Evolutionary conservation across 805 yeast genomes (phyloP), one percentile per base, ranked within the genome.

Genomic region (Metschnikowia continentalis): DNA sequence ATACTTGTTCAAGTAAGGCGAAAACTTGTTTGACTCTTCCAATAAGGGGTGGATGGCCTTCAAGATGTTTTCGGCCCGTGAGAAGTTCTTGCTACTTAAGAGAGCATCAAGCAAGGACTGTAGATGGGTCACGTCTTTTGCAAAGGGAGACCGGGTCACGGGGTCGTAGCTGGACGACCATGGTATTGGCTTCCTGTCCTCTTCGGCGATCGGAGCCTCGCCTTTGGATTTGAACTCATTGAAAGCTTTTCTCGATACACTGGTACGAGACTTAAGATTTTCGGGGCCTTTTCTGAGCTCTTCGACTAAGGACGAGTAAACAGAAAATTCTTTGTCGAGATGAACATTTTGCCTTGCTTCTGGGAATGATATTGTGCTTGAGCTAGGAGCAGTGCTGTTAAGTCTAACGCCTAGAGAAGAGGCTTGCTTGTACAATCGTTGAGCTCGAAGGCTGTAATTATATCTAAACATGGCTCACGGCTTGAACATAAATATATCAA

Each of bases 21-120:
- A 74, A 55, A 87, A 80, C 26, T 79, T 79, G 3, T 76, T 69
- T 30, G 65, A 50, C 47, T 55, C 66, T 52, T 58, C 71, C 65
- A 54, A 65, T 19, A 82, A 65, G 19, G 80, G 80, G 46, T 82
- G 76, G 43, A 89, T 72, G 2, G 90, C 83, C 48, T 75, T 72
- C 38, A 90, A 67, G 19, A 89, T 82, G 22, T 83, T 70, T 55
- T 81, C 82, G 0, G 96, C 96, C 61, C 96, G 75, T 20, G 76
- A 79, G 57, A 77, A 79, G 61, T 87, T 86, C 48, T 77, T 77
- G 33, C 86, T 78, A 41, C 82, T 80, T 32, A 90, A 62, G 56
- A 91, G 84, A 0, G 94, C 92, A 59, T 90, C 96, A 38, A 89
- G 73, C 35, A 90, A 68, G 2, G 91, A 80, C 83, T 91, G 90